A percentile compares a stretch with the other conserved stretches of the same genome.
phyloP scores from a whole-genome alignment of 768 basidiomycete genomes.

The Trametes meyenii region DNA sequence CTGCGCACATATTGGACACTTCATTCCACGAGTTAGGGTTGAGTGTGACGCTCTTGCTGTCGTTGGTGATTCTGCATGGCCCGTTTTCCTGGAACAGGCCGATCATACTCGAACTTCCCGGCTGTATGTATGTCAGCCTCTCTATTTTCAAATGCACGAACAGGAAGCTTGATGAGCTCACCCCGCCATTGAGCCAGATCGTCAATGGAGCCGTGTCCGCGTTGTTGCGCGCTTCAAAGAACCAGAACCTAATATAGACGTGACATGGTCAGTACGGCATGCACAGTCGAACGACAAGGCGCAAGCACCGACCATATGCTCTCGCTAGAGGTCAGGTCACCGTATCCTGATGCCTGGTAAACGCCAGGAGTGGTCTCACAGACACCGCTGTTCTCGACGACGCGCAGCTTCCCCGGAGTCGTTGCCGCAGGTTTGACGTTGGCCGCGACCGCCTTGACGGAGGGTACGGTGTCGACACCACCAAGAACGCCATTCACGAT shows the following conservation, averaged over 20 bases:
- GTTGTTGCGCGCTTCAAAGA: slow-evolving; percentile 65
- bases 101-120: slow-evolving; percentile 44
- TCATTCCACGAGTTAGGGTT: slow-evolving; percentile 66
- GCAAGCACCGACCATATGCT: slow-evolving; percentile 54
- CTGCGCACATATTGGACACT: slow-evolving; percentile 47
- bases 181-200: slow-evolving; percentile 66
- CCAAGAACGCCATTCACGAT: slow-evolving; percentile 53
- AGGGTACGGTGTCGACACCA: slow-evolving; percentile 39
- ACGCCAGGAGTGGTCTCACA: slow-evolving; percentile 69
- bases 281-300: neutral
- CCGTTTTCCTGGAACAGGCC: slow-evolving; percentile 47
- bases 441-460: neutral
- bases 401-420: slow-evolving; percentile 52
- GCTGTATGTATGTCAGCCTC: slow-evolving; percentile 25
- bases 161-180: slow-evolving; percentile 24
- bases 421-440: slow-evolving; percentile 21
- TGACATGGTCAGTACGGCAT: slow-evolving; percentile 2
- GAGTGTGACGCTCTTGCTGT: slow-evolving; percentile 47
- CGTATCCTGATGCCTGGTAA: slow-evolving; percentile 65
- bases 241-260: slow-evolving; percentile 57
- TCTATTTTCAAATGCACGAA: neutral
- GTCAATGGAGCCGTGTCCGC: slow-evolving; percentile 63
- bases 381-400: slow-evolving; percentile 61
- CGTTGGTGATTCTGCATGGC: slow-evolving; percentile 50
- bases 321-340: slow-evolving; percentile 55